phyloP scores from a whole-genome alignment of 176 grass and related monocot species.

The Triticum aestivum region DNA sequence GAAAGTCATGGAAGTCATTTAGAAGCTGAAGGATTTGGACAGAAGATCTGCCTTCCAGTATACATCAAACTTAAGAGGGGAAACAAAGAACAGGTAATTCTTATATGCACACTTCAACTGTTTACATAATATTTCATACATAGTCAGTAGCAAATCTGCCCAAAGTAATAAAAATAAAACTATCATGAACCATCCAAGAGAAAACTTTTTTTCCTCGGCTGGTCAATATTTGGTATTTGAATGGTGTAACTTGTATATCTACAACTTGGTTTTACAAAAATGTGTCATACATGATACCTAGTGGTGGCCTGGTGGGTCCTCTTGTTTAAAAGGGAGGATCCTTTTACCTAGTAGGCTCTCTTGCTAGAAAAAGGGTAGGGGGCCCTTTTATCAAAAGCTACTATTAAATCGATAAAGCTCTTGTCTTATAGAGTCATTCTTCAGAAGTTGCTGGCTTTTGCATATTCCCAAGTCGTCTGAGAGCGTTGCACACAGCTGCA shows the following conservation, averaged over 20 bases:
- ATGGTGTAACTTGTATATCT: slow-evolving; percentile 28
- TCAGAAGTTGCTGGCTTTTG: slow-evolving; percentile 44
- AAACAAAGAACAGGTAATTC: slow-evolving; percentile 20
- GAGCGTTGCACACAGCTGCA: slow-evolving; percentile 77
- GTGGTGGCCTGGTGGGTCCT: not conserved
- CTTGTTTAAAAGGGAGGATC: slow-evolving; percentile 2
- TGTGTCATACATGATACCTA: slow-evolving; percentile 1
- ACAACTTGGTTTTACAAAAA: slow-evolving; percentile 23
- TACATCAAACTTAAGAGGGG: slow-evolving; percentile 17
- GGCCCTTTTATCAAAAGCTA: slow-evolving; percentile 35
- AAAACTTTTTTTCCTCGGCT: not conserved
- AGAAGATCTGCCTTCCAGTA: slow-evolving; percentile 16
- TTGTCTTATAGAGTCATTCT: slow-evolving; percentile 43
- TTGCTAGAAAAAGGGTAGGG: not conserved
- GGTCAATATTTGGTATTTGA: not conserved
- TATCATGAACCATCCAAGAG: slow-evolving; percentile 5
- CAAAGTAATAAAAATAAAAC: not conserved
- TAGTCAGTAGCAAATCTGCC: slow-evolving; percentile 1
- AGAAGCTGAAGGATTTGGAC: not conserved
- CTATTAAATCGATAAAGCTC: slow-evolving; percentile 42
- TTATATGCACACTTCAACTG: slow-evolving; percentile 32
- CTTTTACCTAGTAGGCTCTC: slow-evolving; percentile 1
- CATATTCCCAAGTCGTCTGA: slow-evolving; percentile 57
- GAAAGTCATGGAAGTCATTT: not conserved
- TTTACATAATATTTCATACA: slow-evolving; percentile 24